These are phyloP conservation scores for Puccinia triticina DNA, from an alignment of 1,284 basidiomycete genomes.

Conservation along the genomic window DNA sequence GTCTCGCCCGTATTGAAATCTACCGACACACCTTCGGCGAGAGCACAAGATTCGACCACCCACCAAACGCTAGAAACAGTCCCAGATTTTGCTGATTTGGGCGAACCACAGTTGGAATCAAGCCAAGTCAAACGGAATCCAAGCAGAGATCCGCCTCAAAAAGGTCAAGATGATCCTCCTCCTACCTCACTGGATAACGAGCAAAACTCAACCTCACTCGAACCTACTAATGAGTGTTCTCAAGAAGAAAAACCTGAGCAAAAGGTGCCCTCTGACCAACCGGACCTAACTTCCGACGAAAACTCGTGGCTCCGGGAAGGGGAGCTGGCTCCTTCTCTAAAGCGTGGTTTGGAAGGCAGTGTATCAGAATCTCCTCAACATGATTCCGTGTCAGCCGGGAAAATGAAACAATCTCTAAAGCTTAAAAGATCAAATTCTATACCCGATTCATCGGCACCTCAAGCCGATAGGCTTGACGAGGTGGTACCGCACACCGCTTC, in stretches of 20 bases:
- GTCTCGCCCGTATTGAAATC: conserved; percentile 57
- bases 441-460: conserved; percentile 3
- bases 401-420: not conserved
- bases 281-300: not conserved
- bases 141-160: not conserved
- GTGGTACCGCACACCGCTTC: conserved; percentile 7
- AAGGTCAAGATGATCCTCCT: not conserved
- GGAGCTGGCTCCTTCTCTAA: not conserved
- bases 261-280: not conserved
- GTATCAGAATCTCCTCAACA: conserved; percentile 9
- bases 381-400: conserved; percentile 7
- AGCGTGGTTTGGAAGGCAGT: not conserved
- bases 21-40: conserved; percentile 34
- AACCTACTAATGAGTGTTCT: not conserved
- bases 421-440: not conserved
- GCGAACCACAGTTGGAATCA: conserved; percentile 33
- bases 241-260: not conserved
- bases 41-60: conserved; percentile 14
- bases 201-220: conserved; percentile 3
- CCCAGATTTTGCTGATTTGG: conserved; percentile 47
- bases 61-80: conserved; percentile 28
- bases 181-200: not conserved
- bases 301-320: conserved; percentile 12
- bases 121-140: conserved; percentile 17
- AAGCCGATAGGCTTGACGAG: not conserved